These are phyloP conservation scores for Melanogaster broomeanus DNA, from an alignment of 768 basidiomycete genomes.

Conservation along the genomic window DNA sequence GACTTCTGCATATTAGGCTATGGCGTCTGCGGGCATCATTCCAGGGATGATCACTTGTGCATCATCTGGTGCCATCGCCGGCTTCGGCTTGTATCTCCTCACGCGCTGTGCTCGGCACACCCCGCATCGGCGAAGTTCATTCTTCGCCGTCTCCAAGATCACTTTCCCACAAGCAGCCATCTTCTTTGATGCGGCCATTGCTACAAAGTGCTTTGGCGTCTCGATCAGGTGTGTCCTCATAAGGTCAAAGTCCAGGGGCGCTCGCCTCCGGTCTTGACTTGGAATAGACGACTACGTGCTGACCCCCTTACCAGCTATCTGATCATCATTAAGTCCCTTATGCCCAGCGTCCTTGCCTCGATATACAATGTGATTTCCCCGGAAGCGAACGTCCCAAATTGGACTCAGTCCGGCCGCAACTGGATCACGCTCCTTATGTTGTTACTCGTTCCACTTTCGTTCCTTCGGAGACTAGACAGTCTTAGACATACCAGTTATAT, in stretches of 20 bases:
- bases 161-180: conserved; percentile 88
- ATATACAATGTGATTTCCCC: conserved; percentile 78
- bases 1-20: conserved; percentile 52
- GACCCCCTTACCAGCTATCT: conserved; percentile 56
- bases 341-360: conserved; percentile 87
- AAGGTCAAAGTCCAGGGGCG: too few species aligned
- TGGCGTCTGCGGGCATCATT: conserved; percentile 87
- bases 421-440: conserved; percentile 85
- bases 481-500: conserved; percentile 90
- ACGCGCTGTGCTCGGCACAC: conserved; percentile 80
- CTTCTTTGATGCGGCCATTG: conserved; percentile 93
- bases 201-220: conserved; percentile 96
- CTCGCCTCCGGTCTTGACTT: background rate
- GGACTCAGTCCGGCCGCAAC: conserved; percentile 73
- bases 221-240: conserved; percentile 69
- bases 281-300: background rate
- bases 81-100: conserved; percentile 88
- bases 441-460: conserved; percentile 77
- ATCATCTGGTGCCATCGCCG: conserved; percentile 73
- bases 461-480: conserved; percentile 81
- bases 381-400: conserved; percentile 65
- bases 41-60: conserved; percentile 89
- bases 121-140: conserved; percentile 74
- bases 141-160: conserved; percentile 79
- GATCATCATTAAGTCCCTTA: conserved; percentile 90